Percentiles rank a stretch among this genome's conserved stretches.
Evolutionary conservation across 805 yeast species (phyloP).

Genomic region (Saturnispora gosingensis): DNA sequence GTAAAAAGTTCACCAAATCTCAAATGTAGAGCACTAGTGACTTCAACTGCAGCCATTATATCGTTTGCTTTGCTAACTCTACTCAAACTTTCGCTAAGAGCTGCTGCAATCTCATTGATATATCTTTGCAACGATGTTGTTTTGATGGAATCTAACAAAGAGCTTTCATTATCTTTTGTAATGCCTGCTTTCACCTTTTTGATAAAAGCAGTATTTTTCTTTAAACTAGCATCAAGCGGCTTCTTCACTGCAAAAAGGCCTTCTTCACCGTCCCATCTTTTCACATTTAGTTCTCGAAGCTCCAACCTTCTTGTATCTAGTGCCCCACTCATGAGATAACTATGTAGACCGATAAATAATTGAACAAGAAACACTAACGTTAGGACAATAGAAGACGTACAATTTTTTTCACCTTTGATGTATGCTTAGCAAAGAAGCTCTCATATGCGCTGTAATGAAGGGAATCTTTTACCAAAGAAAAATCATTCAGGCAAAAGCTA

Average conservation of each 20-base stretch:
- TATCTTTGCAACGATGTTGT: slow-evolving; percentile 65
- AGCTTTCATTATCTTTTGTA: slow-evolving; percentile 38
- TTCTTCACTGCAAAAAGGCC: slow-evolving; percentile 20
- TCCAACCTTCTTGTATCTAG: slow-evolving; percentile 11
- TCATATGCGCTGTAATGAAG: too few relatives aligned
- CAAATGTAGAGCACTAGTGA: slow-evolving; percentile 68
- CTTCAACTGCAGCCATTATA: slow-evolving; percentile 52
- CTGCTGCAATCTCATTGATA: slow-evolving; percentile 55
- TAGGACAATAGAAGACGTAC: not conserved
- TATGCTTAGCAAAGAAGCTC: not conserved
- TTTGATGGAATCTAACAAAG: slow-evolving; percentile 50
- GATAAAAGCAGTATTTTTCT: slow-evolving; percentile 74
- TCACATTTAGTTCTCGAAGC: slow-evolving; percentile 32
- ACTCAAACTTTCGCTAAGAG: slow-evolving; percentile 52
- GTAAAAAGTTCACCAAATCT: slow-evolving; percentile 53
- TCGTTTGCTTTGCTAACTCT: slow-evolving; percentile 49
- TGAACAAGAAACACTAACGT: not conserved
- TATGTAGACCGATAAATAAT: not conserved
- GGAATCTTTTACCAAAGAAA: too few relatives aligned
- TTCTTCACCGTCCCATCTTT: slow-evolving; percentile 46
- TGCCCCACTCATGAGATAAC: not conserved
- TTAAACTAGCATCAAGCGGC: slow-evolving; percentile 60
- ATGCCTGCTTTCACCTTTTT: slow-evolving; percentile 55
- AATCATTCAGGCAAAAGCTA: not conserved
- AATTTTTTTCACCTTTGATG: not conserved